Percentiles rank a stretch among this genome's conserved stretches.
Evolutionary conservation across 306 rosid genomes (phyloP).

Genomic region (Abrus pulchellus): DNA sequence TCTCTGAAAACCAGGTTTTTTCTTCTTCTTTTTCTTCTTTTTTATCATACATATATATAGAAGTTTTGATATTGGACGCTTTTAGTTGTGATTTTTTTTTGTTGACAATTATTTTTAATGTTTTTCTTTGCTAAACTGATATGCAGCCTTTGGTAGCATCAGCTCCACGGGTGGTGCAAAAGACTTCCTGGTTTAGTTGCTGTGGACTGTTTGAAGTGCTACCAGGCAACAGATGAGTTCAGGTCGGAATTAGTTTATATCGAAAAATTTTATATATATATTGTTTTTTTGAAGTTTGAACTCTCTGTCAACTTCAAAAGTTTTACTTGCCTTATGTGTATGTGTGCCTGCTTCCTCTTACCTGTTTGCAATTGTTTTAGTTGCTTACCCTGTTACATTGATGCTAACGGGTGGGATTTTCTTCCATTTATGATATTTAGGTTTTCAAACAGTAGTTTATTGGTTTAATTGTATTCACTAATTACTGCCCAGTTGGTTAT

Average conservation of each 20-base stretch:
- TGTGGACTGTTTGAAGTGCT: constrained; percentile 83
- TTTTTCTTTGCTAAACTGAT: constrained; percentile 45
- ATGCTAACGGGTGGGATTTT: constrained; percentile 14
- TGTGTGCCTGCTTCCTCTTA: background rate
- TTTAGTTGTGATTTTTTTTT: background rate
- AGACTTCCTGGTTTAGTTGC: constrained; percentile 73
- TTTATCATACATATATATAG: background rate
- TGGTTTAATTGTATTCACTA: background rate
- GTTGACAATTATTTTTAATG: constrained; percentile 28
- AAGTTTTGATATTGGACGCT: constrained; percentile 16
- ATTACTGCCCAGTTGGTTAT: constrained; percentile 10
- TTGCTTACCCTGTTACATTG: constrained; percentile 14
- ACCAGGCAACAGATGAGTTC: constrained; percentile 69
- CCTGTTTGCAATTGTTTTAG: constrained; percentile 11
- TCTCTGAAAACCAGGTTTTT: constrained; percentile 73
- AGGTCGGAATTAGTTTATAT: constrained; percentile 60
- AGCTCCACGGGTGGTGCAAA: constrained; percentile 58
- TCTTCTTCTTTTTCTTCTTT: background rate
- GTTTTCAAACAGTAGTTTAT: constrained; percentile 29
- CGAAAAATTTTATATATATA: background rate
- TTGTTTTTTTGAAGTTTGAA: constrained; percentile 5
- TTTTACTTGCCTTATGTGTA: background rate
- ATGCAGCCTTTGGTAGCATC: constrained; percentile 66
- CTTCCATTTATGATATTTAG: background rate
- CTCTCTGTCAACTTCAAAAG: constrained; percentile 21